These are phyloP conservation scores for Gardenia jasminoides DNA, from an alignment of 257 asterid species.

Conservation along the genomic window DNA sequence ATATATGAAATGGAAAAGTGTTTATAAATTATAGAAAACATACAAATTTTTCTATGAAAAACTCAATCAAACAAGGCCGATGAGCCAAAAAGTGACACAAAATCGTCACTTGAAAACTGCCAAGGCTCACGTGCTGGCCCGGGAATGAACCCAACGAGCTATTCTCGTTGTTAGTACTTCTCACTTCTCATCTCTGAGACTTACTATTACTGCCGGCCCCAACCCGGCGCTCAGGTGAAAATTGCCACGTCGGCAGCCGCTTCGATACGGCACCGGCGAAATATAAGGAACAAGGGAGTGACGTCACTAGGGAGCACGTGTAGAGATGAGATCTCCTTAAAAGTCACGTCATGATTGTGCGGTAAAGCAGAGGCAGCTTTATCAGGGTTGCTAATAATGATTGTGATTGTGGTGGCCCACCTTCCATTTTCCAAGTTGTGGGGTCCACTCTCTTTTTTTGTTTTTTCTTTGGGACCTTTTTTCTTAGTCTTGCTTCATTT, in stretches of 20 bases:
- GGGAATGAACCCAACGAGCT: background rate
- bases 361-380: conserved; percentile 8
- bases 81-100: too few relatives aligned
- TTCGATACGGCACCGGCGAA: background rate
- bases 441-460: background rate
- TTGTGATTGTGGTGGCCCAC: conserved; percentile 14
- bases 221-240: background rate
- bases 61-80: too few relatives aligned
- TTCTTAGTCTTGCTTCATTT: background rate
- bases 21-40: too few relatives aligned
- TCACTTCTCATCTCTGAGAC: too few relatives aligned
- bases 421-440: background rate
- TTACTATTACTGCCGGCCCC: background rate
- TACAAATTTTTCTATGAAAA: too few relatives aligned
- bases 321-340: conserved; percentile 10
- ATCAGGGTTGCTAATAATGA: conserved; percentile 12
- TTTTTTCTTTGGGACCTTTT: background rate
- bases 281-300: background rate
- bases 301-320: conserved; percentile 1
- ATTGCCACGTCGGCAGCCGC: background rate
- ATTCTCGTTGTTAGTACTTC: too few relatives aligned
- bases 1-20: too few relatives aligned
- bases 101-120: background rate
- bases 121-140: background rate
- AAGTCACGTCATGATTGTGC: conserved; percentile 24